Base-by-base conservation (phyloP, 495 filamentous ascomycete species). In the Neurospora sp. region DNA sequence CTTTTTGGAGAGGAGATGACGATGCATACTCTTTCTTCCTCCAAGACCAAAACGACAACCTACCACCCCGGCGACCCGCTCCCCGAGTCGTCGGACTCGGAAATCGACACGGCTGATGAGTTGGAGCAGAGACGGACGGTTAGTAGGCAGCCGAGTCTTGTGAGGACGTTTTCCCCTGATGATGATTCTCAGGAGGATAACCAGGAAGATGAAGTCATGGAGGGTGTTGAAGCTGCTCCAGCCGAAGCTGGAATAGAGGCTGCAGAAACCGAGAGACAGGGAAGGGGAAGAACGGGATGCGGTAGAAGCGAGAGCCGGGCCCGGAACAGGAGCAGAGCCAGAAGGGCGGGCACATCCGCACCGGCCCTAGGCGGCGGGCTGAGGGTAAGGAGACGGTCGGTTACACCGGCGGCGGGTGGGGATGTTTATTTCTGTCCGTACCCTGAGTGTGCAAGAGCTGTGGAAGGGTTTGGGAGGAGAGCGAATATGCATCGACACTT, bases 1-100 rank as follows among this genome's bases (percentile, higher is more conserved):
- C 82, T 97, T 0, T 94, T 96, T 76, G 85, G 84, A 0, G 86
- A 93, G 79, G 82, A 86, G 22, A 91, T 92, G 83, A 76, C 76
- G 7, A 88, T 93, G 75, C 84, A 87, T 59, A 88, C 82, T 0
- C 79, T 92, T 71, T 70, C 31, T 69, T 68, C 76, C 22, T 22
- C 39, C 4, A 44, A 48, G 3, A 68, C 73, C 0, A 68, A 68
- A 37, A 71, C 73, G 70, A 76, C 70, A 38, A 78, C 41, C 0
- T 86, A 86, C 59, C 71, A 42, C 1, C 83, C 85, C 0, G 83
- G 83, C 0, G 75, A 69, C 18, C 68, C 77, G 38, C 69, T 72
- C 0, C 75, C 78, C 35, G 68, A 75, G 37, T 81, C 85, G n/a
- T 77, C 76, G 0, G 82, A 83, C 18, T 81, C 81, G 74, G 76